Percentiles rank a stretch among this genome's conserved stretches.
Evolutionary conservation across 1,284 basidiomycete genomes (phyloP).

Genomic region (Ceratobasidium sp.): DNA sequence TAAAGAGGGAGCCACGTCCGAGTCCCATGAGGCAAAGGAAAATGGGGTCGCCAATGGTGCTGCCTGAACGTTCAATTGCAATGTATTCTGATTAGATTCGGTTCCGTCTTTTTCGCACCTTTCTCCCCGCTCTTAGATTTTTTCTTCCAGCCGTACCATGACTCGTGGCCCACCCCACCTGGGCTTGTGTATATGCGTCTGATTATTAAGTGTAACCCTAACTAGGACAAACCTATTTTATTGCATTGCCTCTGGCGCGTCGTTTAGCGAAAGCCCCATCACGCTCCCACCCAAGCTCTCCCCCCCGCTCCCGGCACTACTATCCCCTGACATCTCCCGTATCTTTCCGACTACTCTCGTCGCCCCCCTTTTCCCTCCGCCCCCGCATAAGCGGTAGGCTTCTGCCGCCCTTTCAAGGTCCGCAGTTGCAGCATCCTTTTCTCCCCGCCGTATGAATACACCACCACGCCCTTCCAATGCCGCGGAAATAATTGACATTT

Average conservation of each 20-base stretch:
- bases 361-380: constrained; percentile 22
- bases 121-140: constrained; percentile 20
- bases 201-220: constrained; percentile 5
- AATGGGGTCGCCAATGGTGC: constrained; percentile 28
- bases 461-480: constrained; percentile 35
- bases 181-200: constrained; percentile 20
- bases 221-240: neutral
- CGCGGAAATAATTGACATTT: constrained; percentile 22
- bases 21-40: neutral
- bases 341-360: constrained; percentile 40
- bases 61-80: neutral
- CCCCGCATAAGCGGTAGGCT: constrained; percentile 21
- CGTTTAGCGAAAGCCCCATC: constrained; percentile 14
- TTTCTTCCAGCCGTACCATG: constrained; percentile 1
- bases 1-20: neutral
- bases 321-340: constrained; percentile 39
- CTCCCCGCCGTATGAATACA: constrained; percentile 18
- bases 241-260: neutral
- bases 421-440: constrained; percentile 18
- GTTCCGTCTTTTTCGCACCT: neutral
- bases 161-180: neutral
- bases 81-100: neutral
- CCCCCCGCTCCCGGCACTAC: constrained; percentile 7
- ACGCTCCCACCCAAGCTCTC: constrained; percentile 27
- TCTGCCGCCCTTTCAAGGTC: constrained; percentile 25